Evolutionary conservation across 1,284 basidiomycete species (phyloP).

Genomic region (Fomitopsis betulina): DNA sequence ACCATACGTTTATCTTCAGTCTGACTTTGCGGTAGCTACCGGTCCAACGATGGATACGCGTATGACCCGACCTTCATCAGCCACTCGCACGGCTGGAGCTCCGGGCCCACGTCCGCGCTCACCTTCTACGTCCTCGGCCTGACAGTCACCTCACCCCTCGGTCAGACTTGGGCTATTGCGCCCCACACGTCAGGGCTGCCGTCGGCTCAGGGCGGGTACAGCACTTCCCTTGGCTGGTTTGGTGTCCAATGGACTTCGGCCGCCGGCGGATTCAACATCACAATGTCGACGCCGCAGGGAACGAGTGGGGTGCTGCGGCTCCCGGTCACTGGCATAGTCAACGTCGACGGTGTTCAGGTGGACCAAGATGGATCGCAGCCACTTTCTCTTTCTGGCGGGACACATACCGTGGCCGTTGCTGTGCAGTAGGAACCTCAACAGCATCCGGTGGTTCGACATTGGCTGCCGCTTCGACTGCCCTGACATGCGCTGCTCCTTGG

Average conservation of each 20-base stretch:
- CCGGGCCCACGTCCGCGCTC: conserved; percentile 31
- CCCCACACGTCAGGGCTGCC: conserved; percentile 37
- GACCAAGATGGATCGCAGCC: not conserved
- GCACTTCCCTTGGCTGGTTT: conserved; percentile 39
- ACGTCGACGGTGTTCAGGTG: conserved; percentile 19
- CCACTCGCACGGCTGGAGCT: conserved; percentile 37
- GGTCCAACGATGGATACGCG: conserved; percentile 42
- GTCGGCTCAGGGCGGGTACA: conserved; percentile 38
- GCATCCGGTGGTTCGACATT: not conserved
- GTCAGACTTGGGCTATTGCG: conserved; percentile 36
- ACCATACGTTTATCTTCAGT: not conserved
- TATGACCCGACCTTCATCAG: conserved; percentile 44
- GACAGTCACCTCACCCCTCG: conserved; percentile 34
- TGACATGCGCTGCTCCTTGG: no score
- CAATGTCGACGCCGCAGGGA: conserved; percentile 28
- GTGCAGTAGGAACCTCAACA: not conserved
- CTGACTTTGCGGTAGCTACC: conserved; percentile 27
- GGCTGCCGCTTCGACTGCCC: not conserved
- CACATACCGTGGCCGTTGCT: not conserved
- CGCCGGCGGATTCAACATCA: conserved; percentile 20
- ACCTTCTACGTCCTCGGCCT: conserved; percentile 43
- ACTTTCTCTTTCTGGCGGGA: not conserved
- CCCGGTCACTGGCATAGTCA: conserved; percentile 28
- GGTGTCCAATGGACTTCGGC: conserved; percentile 29
- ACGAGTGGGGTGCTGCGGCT: conserved; percentile 29